Evolutionary conservation across 805 yeast genomes (phyloP).

Genomic region (Hanseniaspora lindneri): DNA sequence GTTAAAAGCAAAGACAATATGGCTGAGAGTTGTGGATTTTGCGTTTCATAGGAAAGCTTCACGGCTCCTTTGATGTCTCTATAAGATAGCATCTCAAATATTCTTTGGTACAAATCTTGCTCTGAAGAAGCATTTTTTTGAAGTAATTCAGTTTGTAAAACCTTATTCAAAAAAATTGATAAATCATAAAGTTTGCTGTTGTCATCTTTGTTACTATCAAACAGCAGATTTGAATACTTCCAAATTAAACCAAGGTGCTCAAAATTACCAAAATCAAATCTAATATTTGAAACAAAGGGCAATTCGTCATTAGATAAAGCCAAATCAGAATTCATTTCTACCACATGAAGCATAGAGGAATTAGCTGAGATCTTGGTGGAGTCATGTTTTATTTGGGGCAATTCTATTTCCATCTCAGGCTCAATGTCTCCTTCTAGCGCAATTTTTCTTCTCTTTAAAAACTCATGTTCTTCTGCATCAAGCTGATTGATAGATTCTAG

Average conservation of each 20-base stretch:
- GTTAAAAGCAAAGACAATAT: not conserved
- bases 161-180: not conserved
- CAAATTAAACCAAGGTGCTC: not conserved
- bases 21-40: not conserved
- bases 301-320: not conserved
- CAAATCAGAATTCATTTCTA: not conserved
- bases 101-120: not conserved
- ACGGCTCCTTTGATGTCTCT: conserved; percentile 5
- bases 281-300: not conserved
- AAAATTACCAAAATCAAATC: not conserved
- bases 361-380: not conserved
- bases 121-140: not conserved
- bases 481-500: not conserved
- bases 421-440: not conserved
- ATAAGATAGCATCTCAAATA: not conserved
- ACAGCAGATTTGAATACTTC: not conserved
- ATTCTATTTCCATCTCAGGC: not conserved
- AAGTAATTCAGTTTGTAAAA: not conserved
- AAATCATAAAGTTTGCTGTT: not conserved
- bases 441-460: not conserved
- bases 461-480: not conserved
- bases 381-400: no score
- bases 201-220: not conserved
- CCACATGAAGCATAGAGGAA: not conserved
- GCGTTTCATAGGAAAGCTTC: not conserved